Conservation (phyloP, 371 early-diverging fungal genomes). For the Mucor mucedo region DNA sequence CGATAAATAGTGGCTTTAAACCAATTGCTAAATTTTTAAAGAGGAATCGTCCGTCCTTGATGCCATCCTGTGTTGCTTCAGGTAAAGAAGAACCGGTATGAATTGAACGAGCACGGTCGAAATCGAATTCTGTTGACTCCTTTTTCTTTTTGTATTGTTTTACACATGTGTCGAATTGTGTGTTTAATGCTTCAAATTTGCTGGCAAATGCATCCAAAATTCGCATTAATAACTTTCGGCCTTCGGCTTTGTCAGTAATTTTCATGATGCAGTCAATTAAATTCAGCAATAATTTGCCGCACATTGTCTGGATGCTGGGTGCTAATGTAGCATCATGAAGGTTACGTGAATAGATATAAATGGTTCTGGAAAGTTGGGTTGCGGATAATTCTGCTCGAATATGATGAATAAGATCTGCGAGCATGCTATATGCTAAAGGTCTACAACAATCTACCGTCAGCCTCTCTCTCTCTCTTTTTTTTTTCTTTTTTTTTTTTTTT, state of each 20-base stretch:
- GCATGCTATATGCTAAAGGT: conserved; percentile 91
- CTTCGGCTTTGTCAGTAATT: conserved; percentile 67
- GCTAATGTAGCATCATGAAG: conserved; percentile 89
- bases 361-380: conserved; percentile 77
- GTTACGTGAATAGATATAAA: conserved; percentile 89
- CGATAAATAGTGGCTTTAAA: conserved; percentile 80
- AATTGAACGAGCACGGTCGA: conserved; percentile 82
- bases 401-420: conserved; percentile 95
- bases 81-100: conserved; percentile 67
- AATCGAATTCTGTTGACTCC: conserved; percentile 61
- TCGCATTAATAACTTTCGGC: conserved; percentile 80
- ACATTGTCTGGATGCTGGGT: conserved; percentile 94
- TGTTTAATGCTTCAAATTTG: conserved; percentile 78
- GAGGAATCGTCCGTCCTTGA: conserved; percentile 80
- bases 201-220: conserved; percentile 84
- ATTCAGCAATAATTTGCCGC: conserved; percentile 91
- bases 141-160: conserved; percentile 59
- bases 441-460: conserved; percentile 32
- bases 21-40: conserved; percentile 89
- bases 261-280: conserved; percentile 86
- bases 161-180: conserved; percentile 57
- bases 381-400: conserved; percentile 85
- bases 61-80: conserved; percentile 70
- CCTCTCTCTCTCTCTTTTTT: no score
- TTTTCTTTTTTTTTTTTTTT: no score